Evolutionary conservation across 2,329 filamentous ascomycete species (phyloP).

Genomic region (Laburnicola sp.): DNA sequence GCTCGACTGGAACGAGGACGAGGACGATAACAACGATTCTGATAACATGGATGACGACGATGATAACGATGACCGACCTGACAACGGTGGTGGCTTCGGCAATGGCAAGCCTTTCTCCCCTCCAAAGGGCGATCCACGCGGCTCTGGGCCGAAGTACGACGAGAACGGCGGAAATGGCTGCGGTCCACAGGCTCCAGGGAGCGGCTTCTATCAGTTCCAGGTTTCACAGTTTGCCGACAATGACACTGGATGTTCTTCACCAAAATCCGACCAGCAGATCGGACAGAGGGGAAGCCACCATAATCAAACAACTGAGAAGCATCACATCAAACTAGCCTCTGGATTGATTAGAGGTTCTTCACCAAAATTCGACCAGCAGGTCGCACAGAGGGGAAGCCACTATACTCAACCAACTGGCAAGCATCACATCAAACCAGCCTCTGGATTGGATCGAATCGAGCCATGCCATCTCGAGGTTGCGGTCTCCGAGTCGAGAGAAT

Average conservation of each 20-base stretch:
- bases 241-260: constrained; percentile 10
- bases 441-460: no score
- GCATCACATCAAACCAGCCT: no score
- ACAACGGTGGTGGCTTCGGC: constrained; percentile 29
- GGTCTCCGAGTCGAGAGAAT: not conserved
- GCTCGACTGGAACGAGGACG: constrained; percentile 43
- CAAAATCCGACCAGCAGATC: constrained; percentile 8
- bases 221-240: constrained; percentile 26
- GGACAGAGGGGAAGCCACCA: constrained; percentile 1
- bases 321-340: constrained; percentile 10
- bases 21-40: constrained; percentile 25
- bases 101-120: constrained; percentile 24
- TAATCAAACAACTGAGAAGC: not conserved
- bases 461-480: not conserved
- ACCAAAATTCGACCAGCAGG: no score
- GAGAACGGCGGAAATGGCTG: constrained; percentile 21
- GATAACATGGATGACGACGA: constrained; percentile 32
- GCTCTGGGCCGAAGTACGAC: constrained; percentile 19
- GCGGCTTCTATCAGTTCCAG: constrained; percentile 40
- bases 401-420: no score
- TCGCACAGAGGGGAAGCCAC: no score
- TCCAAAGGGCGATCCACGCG: constrained; percentile 25
- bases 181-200: constrained; percentile 15
- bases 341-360: not conserved
- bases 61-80: constrained; percentile 30